phyloP scores from a whole-genome alignment of 2,329 filamentous ascomycete species.

The Trichoderma asperellum region DNA sequence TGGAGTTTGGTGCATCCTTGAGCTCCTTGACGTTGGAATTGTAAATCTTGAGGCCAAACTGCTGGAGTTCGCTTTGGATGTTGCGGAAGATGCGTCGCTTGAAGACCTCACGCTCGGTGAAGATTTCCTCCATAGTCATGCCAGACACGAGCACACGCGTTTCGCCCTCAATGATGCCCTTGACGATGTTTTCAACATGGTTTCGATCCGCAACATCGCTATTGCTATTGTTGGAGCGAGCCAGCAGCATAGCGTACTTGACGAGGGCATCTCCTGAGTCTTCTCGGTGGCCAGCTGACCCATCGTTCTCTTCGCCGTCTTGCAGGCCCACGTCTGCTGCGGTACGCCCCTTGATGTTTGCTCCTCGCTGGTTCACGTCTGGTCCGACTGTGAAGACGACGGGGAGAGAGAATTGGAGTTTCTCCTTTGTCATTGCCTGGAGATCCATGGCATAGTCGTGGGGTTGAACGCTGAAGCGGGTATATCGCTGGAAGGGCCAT shows the following conservation, averaged over 20 bases:
- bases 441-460: slow-evolving; percentile 83
- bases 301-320: slow-evolving; percentile 31
- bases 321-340: slow-evolving; percentile 26
- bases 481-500: slow-evolving; percentile 70
- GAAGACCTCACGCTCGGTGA: slow-evolving; percentile 75
- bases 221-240: slow-evolving; percentile 58
- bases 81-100: slow-evolving; percentile 75
- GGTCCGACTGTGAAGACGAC: slow-evolving; percentile 87
- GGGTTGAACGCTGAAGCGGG: slow-evolving; percentile 67
- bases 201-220: slow-evolving; percentile 47
- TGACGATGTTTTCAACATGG: slow-evolving; percentile 83
- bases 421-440: slow-evolving; percentile 88
- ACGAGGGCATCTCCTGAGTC: slow-evolving; percentile 66
- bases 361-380: slow-evolving; percentile 65
- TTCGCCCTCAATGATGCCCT: slow-evolving; percentile 88
- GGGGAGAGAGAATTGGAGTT: slow-evolving; percentile 79
- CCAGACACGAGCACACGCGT: slow-evolving; percentile 79
- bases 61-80: slow-evolving; percentile 77
- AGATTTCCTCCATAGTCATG: slow-evolving; percentile 94
- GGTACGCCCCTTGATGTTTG: slow-evolving; percentile 39
- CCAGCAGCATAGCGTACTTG: slow-evolving; percentile 82
- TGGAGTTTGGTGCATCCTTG: slow-evolving; percentile 78
- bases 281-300: slow-evolving; percentile 44
- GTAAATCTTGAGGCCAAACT: slow-evolving; percentile 77
- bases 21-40: slow-evolving; percentile 82